Evolutionary conservation across 352 stramenopile species (phyloP).

Genomic region (Pythium phragmiticola): DNA sequence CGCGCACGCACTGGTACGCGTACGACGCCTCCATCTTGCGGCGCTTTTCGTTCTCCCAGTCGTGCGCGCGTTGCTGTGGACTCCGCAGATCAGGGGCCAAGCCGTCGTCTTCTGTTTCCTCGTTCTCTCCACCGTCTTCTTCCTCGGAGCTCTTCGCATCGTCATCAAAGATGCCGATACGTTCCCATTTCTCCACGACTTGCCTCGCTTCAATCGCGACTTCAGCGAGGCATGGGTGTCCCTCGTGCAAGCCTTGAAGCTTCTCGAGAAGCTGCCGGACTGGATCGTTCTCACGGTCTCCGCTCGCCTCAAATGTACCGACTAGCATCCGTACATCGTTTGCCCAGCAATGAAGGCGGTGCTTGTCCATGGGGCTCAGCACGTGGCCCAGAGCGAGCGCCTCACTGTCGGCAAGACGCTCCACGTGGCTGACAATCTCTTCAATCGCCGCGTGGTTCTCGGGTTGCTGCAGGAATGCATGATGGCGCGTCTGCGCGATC

Average conservation of each 20-base stretch:
- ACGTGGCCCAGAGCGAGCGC: slow-evolving; percentile 15
- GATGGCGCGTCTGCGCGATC: slow-evolving; percentile 39
- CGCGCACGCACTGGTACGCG: slow-evolving; percentile 52
- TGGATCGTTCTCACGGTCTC: slow-evolving; percentile 44
- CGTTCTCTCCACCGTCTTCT: slow-evolving; percentile 22
- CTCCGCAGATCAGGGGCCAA: not conserved
- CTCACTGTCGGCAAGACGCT: slow-evolving; percentile 32
- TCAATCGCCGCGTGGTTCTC: slow-evolving; percentile 55
- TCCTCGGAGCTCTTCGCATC: slow-evolving; percentile 15
- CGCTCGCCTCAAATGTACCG: slow-evolving; percentile 45
- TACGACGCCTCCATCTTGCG: slow-evolving; percentile 40
- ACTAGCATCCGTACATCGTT: slow-evolving; percentile 38
- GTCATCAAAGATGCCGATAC: slow-evolving; percentile 46
- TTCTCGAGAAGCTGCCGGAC: slow-evolving; percentile 46
- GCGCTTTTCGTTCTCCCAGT: slow-evolving; percentile 13
- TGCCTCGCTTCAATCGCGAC: slow-evolving; percentile 44
- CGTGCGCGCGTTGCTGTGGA: not conserved
- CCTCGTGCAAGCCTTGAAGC: slow-evolving; percentile 58
- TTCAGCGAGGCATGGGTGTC: slow-evolving; percentile 55
- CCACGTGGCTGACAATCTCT: slow-evolving; percentile 41
- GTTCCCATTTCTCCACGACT: slow-evolving; percentile 56
- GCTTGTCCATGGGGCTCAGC: slow-evolving; percentile 54
- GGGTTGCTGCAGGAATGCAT: slow-evolving; percentile 45
- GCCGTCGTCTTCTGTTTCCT: not conserved
- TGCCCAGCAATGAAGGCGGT: slow-evolving; percentile 44